phyloP scores from a whole-genome alignment of 1,284 basidiomycete genomes.

The Leccinum pachyderme region DNA sequence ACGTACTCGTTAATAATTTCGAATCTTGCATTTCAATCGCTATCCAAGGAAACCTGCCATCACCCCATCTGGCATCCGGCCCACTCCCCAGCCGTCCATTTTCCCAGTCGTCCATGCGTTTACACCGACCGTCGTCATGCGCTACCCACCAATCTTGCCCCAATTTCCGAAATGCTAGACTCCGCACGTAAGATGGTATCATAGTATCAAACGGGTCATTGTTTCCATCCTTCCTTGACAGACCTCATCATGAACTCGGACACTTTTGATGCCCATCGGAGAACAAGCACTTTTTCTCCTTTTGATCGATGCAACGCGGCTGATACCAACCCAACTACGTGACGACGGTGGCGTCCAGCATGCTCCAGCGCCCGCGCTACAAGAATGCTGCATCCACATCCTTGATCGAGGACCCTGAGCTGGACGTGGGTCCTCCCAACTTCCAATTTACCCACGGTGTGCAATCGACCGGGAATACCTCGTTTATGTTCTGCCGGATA shows the following conservation, averaged over 20 bases:
- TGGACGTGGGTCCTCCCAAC: background rate
- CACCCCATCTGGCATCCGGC: slow-evolving; percentile 7
- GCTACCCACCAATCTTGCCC: slow-evolving; percentile 4
- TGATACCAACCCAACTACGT: background rate
- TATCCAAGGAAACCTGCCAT: slow-evolving; percentile 6
- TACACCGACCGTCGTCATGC: slow-evolving; percentile 12
- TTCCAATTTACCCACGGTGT: background rate
- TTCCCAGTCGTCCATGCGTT: slow-evolving; percentile 4
- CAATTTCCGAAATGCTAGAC: slow-evolving; percentile 22
- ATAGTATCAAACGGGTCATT: slow-evolving; percentile 2
- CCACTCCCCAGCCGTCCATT: background rate
- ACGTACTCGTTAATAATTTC: slow-evolving; percentile 10
- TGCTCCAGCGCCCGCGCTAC: slow-evolving; percentile 1
- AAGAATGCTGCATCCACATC: slow-evolving; percentile 15
- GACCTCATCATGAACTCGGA: background rate
- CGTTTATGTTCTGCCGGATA: background rate
- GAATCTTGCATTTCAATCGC: slow-evolving; percentile 5
- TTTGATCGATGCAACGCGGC: slow-evolving; percentile 8
- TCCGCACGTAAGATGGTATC: slow-evolving; percentile 5
- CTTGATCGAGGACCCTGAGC: slow-evolving; percentile 4
- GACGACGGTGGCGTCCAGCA: slow-evolving; percentile 11
- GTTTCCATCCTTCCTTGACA: background rate
- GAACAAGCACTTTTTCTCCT: slow-evolving; percentile 10
- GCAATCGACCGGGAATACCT: background rate
- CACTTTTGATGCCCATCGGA: slow-evolving; percentile 4